A percentile compares a stretch with the other conserved stretches of the same genome.
Evolutionary conservation across 345 rosid genomes (phyloP).

Genomic region (Citrus sinensis): DNA sequence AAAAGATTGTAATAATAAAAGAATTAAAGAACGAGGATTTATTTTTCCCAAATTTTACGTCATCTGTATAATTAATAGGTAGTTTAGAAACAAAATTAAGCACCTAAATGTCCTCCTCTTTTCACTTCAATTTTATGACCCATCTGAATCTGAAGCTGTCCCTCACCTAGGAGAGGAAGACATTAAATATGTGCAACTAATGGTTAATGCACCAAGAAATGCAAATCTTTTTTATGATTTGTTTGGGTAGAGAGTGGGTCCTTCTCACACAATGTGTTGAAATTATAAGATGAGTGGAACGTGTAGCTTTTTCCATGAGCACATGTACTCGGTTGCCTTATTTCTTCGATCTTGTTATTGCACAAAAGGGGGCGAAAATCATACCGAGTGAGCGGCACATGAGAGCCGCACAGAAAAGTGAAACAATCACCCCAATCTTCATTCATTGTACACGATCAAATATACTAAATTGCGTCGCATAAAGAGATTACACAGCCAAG

Average conservation of each 20-base stretch:
- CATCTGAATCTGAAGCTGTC: too few species aligned
- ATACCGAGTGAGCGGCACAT: constrained; percentile 1
- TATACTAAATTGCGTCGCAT: background rate
- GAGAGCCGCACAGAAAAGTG: too few species aligned
- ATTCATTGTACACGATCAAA: too few species aligned
- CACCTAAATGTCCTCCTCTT: too few species aligned
- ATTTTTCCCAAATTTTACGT: too few species aligned
- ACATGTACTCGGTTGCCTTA: background rate
- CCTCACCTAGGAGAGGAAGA: too few species aligned
- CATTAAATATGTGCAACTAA: too few species aligned
- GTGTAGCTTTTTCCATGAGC: background rate
- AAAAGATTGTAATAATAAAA: too few species aligned
- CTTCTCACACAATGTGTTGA: background rate
- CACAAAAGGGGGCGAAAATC: background rate
- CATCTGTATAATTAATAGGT: too few species aligned
- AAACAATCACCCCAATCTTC: background rate
- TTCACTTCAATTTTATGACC: too few species aligned
- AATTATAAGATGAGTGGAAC: constrained; percentile 12
- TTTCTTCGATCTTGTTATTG: background rate
- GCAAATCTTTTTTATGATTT: background rate
- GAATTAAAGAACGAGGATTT: too few species aligned
- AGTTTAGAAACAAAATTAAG: too few species aligned
- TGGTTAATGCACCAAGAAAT: background rate
- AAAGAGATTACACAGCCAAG: background rate
- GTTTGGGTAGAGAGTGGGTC: background rate